Evolutionary conservation across 352 stramenopile genomes (phyloP).

Genomic region (Globisporangium yorkense): DNA sequence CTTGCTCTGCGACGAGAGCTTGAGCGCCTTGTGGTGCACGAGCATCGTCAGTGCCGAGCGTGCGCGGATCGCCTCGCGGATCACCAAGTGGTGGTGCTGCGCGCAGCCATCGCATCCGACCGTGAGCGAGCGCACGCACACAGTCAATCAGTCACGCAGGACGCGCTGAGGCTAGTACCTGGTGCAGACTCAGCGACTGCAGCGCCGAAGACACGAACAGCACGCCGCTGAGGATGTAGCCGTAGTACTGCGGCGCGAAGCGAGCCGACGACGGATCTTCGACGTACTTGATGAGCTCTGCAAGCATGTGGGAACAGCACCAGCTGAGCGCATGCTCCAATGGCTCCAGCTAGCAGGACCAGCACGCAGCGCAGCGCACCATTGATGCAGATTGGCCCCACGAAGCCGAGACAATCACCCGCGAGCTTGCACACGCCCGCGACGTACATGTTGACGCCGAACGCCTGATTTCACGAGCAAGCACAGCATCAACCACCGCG

Average conservation of each 20-base stretch:
- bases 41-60: conserved; percentile 60
- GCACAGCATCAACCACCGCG: background rate
- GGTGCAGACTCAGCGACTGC: conserved; percentile 58
- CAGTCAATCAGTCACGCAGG: background rate
- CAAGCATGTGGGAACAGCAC: too few relatives aligned
- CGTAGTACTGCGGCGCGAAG: conserved; percentile 42
- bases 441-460: conserved; percentile 87
- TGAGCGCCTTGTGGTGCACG: conserved; percentile 54
- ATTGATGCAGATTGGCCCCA: conserved; percentile 70
- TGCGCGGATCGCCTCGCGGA: conserved; percentile 57
- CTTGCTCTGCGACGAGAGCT: conserved; percentile 52
- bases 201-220: conserved; percentile 41
- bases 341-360: background rate
- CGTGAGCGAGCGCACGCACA: background rate
- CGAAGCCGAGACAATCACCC: conserved; percentile 90
- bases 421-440: conserved; percentile 89
- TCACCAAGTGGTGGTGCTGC: conserved; percentile 56
- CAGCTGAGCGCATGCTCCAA: too few relatives aligned
- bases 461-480: conserved; percentile 35
- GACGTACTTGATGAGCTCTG: conserved; percentile 59
- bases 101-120: background rate
- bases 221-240: conserved; percentile 42
- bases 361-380: conserved; percentile 9
- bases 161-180: conserved; percentile 11
- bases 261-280: conserved; percentile 36